A percentile compares a stretch with the other conserved stretches of the same genome.
Conservation (phyloP, 2,329 filamentous ascomycete species). For the Alternaria novae-zelandiae region DNA sequence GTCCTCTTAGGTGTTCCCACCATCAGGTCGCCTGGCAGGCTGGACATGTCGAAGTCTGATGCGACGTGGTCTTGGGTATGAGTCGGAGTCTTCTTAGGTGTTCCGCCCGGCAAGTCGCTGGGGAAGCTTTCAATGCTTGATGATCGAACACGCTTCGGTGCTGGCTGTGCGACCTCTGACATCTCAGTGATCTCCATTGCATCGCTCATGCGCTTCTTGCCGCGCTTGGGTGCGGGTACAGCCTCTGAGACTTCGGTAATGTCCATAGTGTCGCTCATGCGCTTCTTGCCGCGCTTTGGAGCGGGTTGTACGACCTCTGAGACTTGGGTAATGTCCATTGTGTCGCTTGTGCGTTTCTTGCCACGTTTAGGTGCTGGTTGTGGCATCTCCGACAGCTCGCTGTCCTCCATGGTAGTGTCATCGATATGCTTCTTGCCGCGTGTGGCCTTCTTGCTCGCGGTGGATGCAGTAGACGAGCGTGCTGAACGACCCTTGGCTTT, state of each 20-base stretch:
- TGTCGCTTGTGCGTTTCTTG: background rate
- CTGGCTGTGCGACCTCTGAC: background rate
- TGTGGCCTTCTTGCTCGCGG: slow-evolving; percentile 21
- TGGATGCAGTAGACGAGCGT: slow-evolving; percentile 22
- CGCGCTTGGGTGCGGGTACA: background rate
- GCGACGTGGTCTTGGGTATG: slow-evolving; percentile 10
- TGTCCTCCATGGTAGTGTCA: slow-evolving; percentile 1
- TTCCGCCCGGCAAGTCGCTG: slow-evolving; percentile 25
- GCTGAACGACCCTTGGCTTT: slow-evolving; percentile 37
- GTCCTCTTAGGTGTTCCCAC: slow-evolving; percentile 48
- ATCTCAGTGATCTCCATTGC: slow-evolving; percentile 13
- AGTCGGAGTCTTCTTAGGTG: slow-evolving; percentile 29
- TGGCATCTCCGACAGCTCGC: background rate
- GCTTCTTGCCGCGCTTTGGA: background rate
- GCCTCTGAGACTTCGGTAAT: background rate
- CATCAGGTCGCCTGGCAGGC: slow-evolving; percentile 21
- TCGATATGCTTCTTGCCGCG: slow-evolving; percentile 27
- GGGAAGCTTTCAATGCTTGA: slow-evolving; percentile 31
- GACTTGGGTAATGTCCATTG: background rate
- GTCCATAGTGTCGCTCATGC: background rate
- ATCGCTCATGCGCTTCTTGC: slow-evolving; percentile 27
- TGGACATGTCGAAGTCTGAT: slow-evolving; percentile 23
- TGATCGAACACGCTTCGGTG: slow-evolving; percentile 24
- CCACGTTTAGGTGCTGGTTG: background rate
- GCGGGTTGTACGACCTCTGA: background rate